phyloP scores from a whole-genome alignment of 2,329 filamentous ascomycete genomes.

The Aspergillus pseudonomiae region DNA sequence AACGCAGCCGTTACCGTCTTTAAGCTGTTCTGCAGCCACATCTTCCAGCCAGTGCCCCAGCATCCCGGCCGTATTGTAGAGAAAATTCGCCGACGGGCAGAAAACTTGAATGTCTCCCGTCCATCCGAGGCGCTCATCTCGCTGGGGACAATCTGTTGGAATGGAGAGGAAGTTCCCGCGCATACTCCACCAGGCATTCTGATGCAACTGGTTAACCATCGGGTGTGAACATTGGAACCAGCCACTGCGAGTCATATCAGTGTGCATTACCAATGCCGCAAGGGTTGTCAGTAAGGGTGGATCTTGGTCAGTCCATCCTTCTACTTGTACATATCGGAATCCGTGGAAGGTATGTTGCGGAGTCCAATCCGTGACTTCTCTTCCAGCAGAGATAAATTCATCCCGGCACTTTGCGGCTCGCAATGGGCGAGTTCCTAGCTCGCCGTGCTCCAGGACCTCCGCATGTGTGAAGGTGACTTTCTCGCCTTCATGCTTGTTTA shows the following conservation, averaged over 20 bases:
- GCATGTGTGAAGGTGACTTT: constrained; percentile 50
- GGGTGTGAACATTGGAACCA: constrained; percentile 56
- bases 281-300: constrained; percentile 24
- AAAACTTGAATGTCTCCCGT: constrained; percentile 57
- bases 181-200: constrained; percentile 61
- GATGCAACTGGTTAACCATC: constrained; percentile 57
- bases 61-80: constrained; percentile 58
- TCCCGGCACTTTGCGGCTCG: constrained; percentile 50
- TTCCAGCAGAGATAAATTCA: constrained; percentile 38
- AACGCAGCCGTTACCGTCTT: constrained; percentile 22
- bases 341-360: constrained; percentile 58
- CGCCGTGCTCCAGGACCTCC: constrained; percentile 57
- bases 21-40: constrained; percentile 41
- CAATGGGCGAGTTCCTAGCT: constrained; percentile 48
- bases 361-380: constrained; percentile 40
- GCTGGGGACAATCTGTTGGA: constrained; percentile 62
- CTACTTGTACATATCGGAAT: constrained; percentile 54
- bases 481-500: constrained; percentile 20
- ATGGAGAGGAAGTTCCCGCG: constrained; percentile 61
- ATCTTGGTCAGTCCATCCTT: constrained; percentile 21
- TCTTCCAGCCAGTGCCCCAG: constrained; percentile 56
- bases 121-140: constrained; percentile 60
- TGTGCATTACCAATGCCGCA: constrained; percentile 51
- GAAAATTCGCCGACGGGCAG: constrained; percentile 54
- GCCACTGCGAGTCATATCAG: constrained; percentile 56